Percentiles rank a stretch among this genome's conserved stretches.
Evolutionary conservation across 2,329 filamentous ascomycete genomes (phyloP).

Genomic region (Monosporascus sp.): DNA sequence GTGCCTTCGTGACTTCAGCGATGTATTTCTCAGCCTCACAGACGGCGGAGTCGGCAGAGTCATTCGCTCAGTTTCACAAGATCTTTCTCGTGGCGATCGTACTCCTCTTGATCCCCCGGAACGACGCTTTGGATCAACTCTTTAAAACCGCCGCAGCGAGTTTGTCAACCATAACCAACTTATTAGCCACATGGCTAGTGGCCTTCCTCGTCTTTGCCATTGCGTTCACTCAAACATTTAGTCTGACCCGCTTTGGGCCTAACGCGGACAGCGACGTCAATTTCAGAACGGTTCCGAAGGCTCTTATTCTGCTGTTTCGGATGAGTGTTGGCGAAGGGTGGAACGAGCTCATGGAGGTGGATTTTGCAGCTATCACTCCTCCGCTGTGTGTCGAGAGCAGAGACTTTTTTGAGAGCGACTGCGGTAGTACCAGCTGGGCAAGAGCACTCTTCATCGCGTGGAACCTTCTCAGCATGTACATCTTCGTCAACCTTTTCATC

Average conservation of each 20-base stretch:
- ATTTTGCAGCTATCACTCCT: slow-evolving; percentile 74
- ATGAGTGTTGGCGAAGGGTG: slow-evolving; percentile 94
- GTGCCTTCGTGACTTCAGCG: slow-evolving; percentile 76
- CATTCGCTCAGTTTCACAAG: slow-evolving; percentile 81
- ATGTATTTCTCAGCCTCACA: slow-evolving; percentile 60
- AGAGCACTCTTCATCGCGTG: slow-evolving; percentile 86
- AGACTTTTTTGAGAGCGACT: slow-evolving; percentile 83
- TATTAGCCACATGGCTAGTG: slow-evolving; percentile 95
- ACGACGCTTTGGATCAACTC: slow-evolving; percentile 93
- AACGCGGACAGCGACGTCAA: slow-evolving; percentile 77
- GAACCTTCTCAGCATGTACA: slow-evolving; percentile 99
- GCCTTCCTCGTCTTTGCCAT: slow-evolving; percentile 96
- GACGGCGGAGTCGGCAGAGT: no score
- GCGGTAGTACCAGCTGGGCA: slow-evolving; percentile 86
- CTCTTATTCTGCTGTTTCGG: slow-evolving; percentile 85
- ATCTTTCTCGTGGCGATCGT: slow-evolving; percentile 88
- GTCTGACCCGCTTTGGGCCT: slow-evolving; percentile 78
- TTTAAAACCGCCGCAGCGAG: slow-evolving; percentile 98
- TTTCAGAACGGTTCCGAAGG: slow-evolving; percentile 89
- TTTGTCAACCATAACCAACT: slow-evolving; percentile 81
- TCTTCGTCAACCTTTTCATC: slow-evolving; percentile 96
- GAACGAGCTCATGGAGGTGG: slow-evolving; percentile 88
- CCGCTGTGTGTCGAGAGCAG: slow-evolving; percentile 71
- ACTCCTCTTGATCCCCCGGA: slow-evolving; percentile 85
- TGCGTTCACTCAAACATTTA: slow-evolving; percentile 91